Conservation (phyloP, 495 filamentous ascomycete genomes). For the Penicillium maclennaniae region DNA sequence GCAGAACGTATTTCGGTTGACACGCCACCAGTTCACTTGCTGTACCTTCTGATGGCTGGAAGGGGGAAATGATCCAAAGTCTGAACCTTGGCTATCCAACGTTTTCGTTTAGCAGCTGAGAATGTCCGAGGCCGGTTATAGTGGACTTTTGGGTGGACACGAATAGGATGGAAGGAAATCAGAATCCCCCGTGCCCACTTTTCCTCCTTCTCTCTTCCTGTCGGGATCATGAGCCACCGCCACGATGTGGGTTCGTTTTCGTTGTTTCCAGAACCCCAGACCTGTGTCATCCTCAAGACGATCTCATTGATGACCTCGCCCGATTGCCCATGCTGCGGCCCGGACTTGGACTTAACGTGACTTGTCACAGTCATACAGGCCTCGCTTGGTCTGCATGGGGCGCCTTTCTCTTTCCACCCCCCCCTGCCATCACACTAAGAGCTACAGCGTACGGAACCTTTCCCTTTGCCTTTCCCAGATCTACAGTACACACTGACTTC, state of each 20-base stretch:
- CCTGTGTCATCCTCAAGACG: constrained; percentile 8
- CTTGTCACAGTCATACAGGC: constrained; percentile 22
- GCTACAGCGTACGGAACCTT: neutral
- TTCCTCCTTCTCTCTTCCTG: constrained; percentile 7
- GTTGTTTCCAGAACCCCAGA: constrained; percentile 33
- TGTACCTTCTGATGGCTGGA: neutral
- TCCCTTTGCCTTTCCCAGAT: constrained; percentile 10
- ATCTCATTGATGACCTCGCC: constrained; percentile 2
- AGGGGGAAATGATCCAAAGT: constrained; percentile 14
- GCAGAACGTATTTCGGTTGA: constrained; percentile 7
- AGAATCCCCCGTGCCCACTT: constrained; percentile 7
- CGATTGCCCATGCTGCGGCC: neutral
- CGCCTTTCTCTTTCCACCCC: neutral
- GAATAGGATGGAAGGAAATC: neutral
- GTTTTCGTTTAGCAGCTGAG: neutral
- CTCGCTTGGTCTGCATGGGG: constrained; percentile 7
- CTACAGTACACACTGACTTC: constrained; percentile 15
- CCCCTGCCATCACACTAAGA: neutral
- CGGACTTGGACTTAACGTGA: neutral
- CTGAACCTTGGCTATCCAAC: neutral
- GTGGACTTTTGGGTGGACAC: neutral
- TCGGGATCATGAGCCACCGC: constrained; percentile 25
- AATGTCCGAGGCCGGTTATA: neutral
- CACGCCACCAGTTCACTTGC: constrained; percentile 13
- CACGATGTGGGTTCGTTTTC: constrained; percentile 25